Evolutionary conservation across 2,329 filamentous ascomycete genomes (phyloP).

Genomic region (Trichoderma polysporum): DNA sequence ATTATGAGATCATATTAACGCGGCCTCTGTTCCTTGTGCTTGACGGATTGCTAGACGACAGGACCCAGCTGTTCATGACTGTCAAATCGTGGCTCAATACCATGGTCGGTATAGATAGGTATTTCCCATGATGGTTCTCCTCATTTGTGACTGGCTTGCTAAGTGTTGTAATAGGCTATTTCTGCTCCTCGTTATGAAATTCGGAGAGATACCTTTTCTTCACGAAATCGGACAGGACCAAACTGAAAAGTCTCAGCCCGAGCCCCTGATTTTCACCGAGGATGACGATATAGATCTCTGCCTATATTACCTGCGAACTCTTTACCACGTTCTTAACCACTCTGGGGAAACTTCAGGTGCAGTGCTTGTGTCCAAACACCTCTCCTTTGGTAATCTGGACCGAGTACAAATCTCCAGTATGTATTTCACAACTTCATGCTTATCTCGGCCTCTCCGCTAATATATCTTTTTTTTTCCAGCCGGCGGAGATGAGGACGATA

Average conservation of each 20-base stretch:
- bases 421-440: constrained; percentile 30
- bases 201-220: constrained; percentile 56
- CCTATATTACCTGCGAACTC: constrained; percentile 72
- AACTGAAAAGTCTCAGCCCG: constrained; percentile 19
- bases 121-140: constrained; percentile 3
- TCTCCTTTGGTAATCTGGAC: constrained; percentile 29
- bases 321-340: constrained; percentile 72
- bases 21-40: constrained; percentile 79
- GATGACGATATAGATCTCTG: constrained; percentile 74
- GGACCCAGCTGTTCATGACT: constrained; percentile 72
- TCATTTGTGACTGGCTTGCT: neutral
- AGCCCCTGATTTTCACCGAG: constrained; percentile 38
- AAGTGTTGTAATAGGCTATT: constrained; percentile 50
- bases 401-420: constrained; percentile 49
- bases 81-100: constrained; percentile 78
- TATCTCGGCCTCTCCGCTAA: constrained; percentile 24
- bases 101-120: constrained; percentile 63
- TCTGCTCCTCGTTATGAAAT: constrained; percentile 58
- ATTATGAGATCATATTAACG: constrained; percentile 73
- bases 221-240: constrained; percentile 24
- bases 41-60: constrained; percentile 72
- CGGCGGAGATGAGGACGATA: constrained; percentile 51
- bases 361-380: constrained; percentile 61
- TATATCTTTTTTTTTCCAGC: constrained; percentile 36
- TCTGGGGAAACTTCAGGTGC: constrained; percentile 67